phyloP scores from a whole-genome alignment of 2,329 filamentous ascomycete species.

The Clarireedia monteithiana region DNA sequence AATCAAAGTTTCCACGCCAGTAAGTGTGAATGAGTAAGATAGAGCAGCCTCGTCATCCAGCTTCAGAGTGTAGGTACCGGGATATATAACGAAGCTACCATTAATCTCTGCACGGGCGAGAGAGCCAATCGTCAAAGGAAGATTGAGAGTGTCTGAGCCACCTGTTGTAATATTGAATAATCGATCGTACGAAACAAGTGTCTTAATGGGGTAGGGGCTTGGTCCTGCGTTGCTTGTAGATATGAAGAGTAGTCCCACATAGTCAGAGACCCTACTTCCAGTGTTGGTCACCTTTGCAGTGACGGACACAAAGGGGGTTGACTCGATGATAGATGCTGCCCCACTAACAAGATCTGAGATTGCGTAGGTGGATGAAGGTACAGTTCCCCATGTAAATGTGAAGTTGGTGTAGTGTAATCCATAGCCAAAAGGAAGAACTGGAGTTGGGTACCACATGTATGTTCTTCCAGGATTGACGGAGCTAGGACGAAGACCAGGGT shows the following conservation, averaged over 20 bases:
- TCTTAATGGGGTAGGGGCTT: slow-evolving; percentile 43
- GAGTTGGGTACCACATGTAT: slow-evolving; percentile 49
- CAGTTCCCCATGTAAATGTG: not conserved
- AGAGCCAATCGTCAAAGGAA: slow-evolving; percentile 40
- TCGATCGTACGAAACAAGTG: slow-evolving; percentile 43
- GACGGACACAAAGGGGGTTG: slow-evolving; percentile 32
- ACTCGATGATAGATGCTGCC: not conserved
- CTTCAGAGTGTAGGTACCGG: slow-evolving; percentile 41
- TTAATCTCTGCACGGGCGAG: slow-evolving; percentile 41
- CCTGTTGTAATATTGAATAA: slow-evolving; percentile 22
- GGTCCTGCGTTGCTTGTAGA: slow-evolving; percentile 38
- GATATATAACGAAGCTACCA: slow-evolving; percentile 45
- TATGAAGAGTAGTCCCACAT: slow-evolving; percentile 43
- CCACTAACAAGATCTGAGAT: no score
- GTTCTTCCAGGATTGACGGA: slow-evolving; percentile 41
- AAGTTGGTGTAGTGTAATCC: slow-evolving; percentile 33
- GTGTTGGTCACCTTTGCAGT: slow-evolving; percentile 28
- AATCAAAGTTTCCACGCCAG: no score
- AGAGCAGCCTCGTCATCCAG: slow-evolving; percentile 30
- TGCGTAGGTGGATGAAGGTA: slow-evolving; percentile 1
- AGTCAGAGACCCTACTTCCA: slow-evolving; percentile 46
- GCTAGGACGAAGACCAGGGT: slow-evolving; percentile 47
- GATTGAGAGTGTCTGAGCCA: slow-evolving; percentile 24
- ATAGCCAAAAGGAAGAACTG: slow-evolving; percentile 45
- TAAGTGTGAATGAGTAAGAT: no score